These are phyloP conservation scores for Magnaporthiopsis incrustans DNA, from an alignment of 2,329 filamentous ascomycete genomes.

Conservation along the genomic window DNA sequence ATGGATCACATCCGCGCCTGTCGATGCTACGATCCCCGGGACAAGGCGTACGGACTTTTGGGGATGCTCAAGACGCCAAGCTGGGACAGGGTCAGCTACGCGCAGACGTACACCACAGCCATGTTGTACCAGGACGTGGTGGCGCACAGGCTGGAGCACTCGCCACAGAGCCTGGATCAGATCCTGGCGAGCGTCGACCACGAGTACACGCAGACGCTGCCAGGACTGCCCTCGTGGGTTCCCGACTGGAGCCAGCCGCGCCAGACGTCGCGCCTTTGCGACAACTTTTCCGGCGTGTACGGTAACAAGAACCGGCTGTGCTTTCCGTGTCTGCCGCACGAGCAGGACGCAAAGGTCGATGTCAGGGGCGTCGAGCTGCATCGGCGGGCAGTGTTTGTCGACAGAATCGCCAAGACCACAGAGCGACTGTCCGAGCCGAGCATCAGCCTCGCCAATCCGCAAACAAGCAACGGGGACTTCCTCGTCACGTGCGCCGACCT, in stretches of 20 bases:
- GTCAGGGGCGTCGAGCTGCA: not conserved
- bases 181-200: not conserved
- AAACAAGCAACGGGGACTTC: not conserved
- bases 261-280: not conserved
- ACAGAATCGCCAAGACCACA: not conserved
- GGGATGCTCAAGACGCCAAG: not conserved
- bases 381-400: not conserved
- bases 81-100: not conserved
- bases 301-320: not conserved
- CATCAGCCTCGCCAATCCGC: not conserved
- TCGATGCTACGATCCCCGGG: not conserved
- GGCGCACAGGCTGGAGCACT: not conserved
- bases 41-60: not conserved
- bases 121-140: not conserved
- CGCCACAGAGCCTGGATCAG: not conserved
- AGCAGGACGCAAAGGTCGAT: not conserved
- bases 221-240: not conserved
- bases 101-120: not conserved
- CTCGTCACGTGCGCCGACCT: not conserved
- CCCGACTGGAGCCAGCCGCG: not conserved
- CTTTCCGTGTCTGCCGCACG: not conserved
- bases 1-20: not conserved
- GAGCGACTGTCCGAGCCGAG: not conserved
- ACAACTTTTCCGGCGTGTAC: not conserved
- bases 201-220: not conserved